phyloP scores from a whole-genome alignment of 2,329 filamentous ascomycete species.

The Talaromyces sp. region DNA sequence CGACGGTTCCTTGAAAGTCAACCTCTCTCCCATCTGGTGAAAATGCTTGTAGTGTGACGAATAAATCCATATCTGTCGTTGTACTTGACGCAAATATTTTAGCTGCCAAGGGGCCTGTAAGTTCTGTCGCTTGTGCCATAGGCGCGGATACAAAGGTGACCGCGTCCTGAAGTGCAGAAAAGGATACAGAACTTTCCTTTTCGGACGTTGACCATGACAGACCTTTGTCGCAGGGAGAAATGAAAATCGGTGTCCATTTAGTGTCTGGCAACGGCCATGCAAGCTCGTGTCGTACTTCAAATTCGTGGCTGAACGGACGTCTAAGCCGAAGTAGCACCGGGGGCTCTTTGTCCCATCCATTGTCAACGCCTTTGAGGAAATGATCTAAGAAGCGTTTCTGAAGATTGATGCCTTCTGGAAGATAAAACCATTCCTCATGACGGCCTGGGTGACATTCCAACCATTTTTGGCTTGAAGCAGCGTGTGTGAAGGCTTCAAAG shows the following conservation, averaged over 20 bases:
- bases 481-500: slow-evolving; percentile 7
- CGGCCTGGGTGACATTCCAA: background rate
- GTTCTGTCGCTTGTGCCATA: background rate
- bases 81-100: background rate
- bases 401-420: background rate
- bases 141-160: background rate
- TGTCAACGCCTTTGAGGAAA: background rate
- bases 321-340: background rate
- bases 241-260: background rate
- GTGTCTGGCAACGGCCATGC: background rate
- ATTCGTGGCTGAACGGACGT: background rate
- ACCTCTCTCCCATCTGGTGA: background rate
- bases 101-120: background rate
- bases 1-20: slow-evolving; percentile 1
- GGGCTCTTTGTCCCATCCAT: background rate
- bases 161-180: background rate
- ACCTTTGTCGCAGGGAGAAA: background rate
- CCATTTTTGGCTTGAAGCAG: background rate
- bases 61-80: background rate
- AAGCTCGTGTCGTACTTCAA: background rate
- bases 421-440: slow-evolving; percentile 4
- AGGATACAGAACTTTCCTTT: background rate
- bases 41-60: slow-evolving; percentile 2
- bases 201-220: background rate
- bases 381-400: background rate